A percentile compares a stretch with the other conserved stretches of the same genome.
phyloP scores from a whole-genome alignment of 106 monocot species.

The Gastrodia elata region DNA sequence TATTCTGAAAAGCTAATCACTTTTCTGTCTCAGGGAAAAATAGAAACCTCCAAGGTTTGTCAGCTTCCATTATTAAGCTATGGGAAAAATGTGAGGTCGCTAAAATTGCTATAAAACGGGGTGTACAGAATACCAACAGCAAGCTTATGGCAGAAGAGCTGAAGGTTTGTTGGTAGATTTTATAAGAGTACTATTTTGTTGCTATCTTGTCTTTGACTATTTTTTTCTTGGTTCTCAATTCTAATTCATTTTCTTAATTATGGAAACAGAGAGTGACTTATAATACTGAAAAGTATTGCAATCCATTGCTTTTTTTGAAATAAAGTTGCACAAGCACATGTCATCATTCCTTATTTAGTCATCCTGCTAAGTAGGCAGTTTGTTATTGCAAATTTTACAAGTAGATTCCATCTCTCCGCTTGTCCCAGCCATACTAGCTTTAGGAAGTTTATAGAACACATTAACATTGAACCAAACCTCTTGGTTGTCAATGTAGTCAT shows the following conservation, averaged over 20 bases:
- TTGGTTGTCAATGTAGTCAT: too few species aligned
- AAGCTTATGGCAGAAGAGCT: slow-evolving; percentile 74
- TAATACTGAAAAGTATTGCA: not conserved
- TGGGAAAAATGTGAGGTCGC: slow-evolving; percentile 99
- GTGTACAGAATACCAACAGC: slow-evolving; percentile 71
- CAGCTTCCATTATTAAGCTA: slow-evolving; percentile 73
- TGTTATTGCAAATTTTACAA: too few species aligned
- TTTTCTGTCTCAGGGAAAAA: slow-evolving; percentile 51
- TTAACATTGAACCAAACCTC: too few species aligned
- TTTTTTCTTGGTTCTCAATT: not conserved
- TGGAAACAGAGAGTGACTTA: not conserved
- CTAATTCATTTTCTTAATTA: not conserved
- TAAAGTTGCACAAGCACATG: not conserved
- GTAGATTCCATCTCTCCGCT: too few species aligned
- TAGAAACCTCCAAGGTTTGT: slow-evolving; percentile 85
- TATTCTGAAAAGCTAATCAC: not conserved
- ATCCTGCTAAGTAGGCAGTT: not conserved
- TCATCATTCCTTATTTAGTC: not conserved
- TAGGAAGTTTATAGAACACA: too few species aligned
- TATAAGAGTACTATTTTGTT: not conserved
- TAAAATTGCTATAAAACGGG: slow-evolving; percentile 86
- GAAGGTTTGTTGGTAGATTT: slow-evolving; percentile 46
- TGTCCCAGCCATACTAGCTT: too few species aligned
- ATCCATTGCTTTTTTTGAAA: not conserved
- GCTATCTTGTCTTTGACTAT: not conserved